Evolutionary conservation across 805 yeast genomes (phyloP).

Genomic region (Lachancea kluyveri): DNA sequence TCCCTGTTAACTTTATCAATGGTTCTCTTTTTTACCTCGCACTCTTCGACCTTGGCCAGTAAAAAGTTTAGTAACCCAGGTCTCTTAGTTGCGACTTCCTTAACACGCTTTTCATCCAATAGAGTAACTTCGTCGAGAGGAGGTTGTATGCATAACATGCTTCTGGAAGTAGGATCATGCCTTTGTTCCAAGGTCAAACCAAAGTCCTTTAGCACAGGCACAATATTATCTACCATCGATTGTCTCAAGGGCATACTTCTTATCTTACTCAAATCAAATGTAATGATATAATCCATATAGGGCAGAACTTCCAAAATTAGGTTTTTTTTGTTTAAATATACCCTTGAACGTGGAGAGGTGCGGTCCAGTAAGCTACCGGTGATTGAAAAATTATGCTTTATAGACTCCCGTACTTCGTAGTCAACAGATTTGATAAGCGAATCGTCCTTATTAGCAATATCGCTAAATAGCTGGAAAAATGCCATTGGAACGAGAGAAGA

Average conservation of each 20-base stretch:
- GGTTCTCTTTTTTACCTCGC: constrained; percentile 31
- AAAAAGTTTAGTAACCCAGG: constrained; percentile 18
- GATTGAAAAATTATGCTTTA: constrained; percentile 27
- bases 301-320: constrained; percentile 32
- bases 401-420: constrained; percentile 26
- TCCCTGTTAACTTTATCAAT: constrained; percentile 16
- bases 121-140: constrained; percentile 25
- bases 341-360: constrained; percentile 12
- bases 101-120: constrained; percentile 17
- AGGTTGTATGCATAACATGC: constrained; percentile 21
- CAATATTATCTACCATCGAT: constrained; percentile 31
- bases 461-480: constrained; percentile 60
- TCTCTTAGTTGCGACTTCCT: constrained; percentile 22
- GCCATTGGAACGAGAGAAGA: constrained; percentile 52
- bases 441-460: constrained; percentile 39
- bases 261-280: constrained; percentile 20
- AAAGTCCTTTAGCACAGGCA: constrained; percentile 34
- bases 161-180: constrained; percentile 19
- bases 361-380: constrained; percentile 19
- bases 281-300: constrained; percentile 26
- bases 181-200: constrained; percentile 35
- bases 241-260: constrained; percentile 22
- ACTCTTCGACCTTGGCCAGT: constrained; percentile 27
- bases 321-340: constrained; percentile 16
- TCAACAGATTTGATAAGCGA: constrained; percentile 28